Percentiles rank a stretch among this genome's conserved stretches.
These are phyloP conservation scores for Cupressus sempervirens DNA, from an alignment of 75 land plant species.

Conservation along the genomic window DNA sequence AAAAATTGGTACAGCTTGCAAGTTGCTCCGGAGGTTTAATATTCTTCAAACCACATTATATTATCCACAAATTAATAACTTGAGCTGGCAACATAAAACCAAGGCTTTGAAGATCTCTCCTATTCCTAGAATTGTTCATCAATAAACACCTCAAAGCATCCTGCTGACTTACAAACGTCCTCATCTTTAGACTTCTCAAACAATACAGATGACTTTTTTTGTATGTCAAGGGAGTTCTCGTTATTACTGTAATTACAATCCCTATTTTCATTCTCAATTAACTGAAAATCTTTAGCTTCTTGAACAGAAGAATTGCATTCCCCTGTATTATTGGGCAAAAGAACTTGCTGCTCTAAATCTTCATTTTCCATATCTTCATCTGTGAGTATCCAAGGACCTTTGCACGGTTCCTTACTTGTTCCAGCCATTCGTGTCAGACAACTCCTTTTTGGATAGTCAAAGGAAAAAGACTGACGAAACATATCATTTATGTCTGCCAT, in stretches of 20 bases:
- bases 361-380: conserved; percentile 1
- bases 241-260: not conserved
- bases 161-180: not conserved
- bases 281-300: not conserved
- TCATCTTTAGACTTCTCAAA: not conserved
- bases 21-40: not conserved
- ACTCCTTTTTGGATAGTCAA: conserved; percentile 13
- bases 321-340: not conserved
- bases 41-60: not conserved
- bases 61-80: not conserved
- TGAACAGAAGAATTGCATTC: not conserved
- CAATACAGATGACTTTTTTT: not conserved
- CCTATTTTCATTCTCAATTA: not conserved
- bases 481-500: conserved; percentile 73
- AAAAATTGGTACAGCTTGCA: not conserved
- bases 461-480: conserved; percentile 74
- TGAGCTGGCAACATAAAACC: not conserved
- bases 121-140: conserved; percentile 8
- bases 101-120: not conserved
- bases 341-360: not conserved
- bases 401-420: not conserved
- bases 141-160: conserved; percentile 1
- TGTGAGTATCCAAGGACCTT: not conserved
- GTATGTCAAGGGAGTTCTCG: not conserved
- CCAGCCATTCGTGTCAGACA: not conserved